Percentiles rank a stretch among this genome's conserved stretches.
phyloP scores from a whole-genome alignment of 805 yeast species.

The Scheffersomyces spartinae region DNA sequence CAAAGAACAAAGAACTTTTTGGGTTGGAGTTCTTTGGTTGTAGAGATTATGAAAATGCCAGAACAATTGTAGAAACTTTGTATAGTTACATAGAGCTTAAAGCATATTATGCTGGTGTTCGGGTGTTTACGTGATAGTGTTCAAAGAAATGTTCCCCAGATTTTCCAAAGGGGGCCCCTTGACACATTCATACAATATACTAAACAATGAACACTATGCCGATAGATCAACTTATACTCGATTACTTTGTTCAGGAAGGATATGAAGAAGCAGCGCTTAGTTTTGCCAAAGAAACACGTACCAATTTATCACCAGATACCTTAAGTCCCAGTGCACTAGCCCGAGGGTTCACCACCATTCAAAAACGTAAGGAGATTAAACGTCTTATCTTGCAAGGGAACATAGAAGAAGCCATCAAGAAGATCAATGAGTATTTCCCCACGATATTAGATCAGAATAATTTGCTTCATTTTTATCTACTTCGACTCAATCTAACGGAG shows the following conservation, averaged over 20 bases:
- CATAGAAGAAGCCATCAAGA: conserved; percentile 45
- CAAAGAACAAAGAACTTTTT: conserved; percentile 80
- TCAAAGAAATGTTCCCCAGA: too few species aligned
- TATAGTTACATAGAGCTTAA: too few species aligned
- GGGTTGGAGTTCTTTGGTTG: conserved; percentile 87
- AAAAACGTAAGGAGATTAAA: conserved; percentile 42
- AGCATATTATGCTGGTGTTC: too few species aligned
- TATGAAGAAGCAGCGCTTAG: conserved; percentile 54
- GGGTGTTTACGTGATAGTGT: too few species aligned
- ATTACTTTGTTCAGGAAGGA: conserved; percentile 70
- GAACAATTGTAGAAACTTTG: conserved; percentile 24
- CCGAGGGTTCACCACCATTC: conserved; percentile 38
- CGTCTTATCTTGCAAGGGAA: conserved; percentile 44
- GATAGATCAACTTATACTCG: too few species aligned
- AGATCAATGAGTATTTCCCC: conserved; percentile 50
- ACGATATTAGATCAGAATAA: conserved; percentile 52
- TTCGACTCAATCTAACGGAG: conserved; percentile 68
- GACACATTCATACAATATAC: too few species aligned
- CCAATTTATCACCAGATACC: not conserved
- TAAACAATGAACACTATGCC: too few species aligned
- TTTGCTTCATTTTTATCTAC: conserved; percentile 57
- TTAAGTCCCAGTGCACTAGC: not conserved
- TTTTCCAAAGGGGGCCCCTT: too few species aligned
- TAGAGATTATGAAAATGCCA: conserved; percentile 78
- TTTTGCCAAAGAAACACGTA: conserved; percentile 43